These are phyloP conservation scores for Hevea brasiliensis DNA, from an alignment of 345 rosid genomes.

Conservation along the genomic window DNA sequence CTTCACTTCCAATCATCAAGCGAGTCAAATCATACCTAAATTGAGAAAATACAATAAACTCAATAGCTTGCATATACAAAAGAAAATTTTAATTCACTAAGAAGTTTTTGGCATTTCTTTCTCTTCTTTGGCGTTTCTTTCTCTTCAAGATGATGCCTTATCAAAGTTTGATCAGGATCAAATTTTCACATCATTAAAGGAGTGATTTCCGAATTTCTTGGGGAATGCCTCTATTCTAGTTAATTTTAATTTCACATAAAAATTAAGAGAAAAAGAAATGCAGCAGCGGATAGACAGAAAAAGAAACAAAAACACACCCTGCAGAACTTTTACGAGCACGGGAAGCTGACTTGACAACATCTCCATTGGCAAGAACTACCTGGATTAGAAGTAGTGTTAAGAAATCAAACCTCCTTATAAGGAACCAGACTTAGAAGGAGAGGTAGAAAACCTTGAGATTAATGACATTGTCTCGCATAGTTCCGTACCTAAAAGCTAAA, in stretches of 20 bases:
- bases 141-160: not conserved
- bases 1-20: conserved; percentile 89
- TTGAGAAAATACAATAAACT: conserved; percentile 14
- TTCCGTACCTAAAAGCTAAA: conserved; percentile 90
- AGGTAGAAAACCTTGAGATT: conserved; percentile 69
- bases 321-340: conserved; percentile 98
- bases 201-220: not conserved
- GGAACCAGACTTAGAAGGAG: conserved; percentile 14
- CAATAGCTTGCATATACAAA: not conserved
- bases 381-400: conserved; percentile 36
- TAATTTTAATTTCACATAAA: not conserved
- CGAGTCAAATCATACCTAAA: conserved; percentile 88
- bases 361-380: conserved; percentile 92
- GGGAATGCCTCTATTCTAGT: not conserved
- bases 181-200: not conserved
- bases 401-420: conserved; percentile 19
- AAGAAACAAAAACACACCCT: conserved; percentile 56
- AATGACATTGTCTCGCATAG: conserved; percentile 93
- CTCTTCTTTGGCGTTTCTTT: not conserved
- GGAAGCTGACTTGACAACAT: conserved; percentile 92
- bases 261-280: not conserved
- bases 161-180: not conserved
- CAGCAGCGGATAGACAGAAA: not conserved
- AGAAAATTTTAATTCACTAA: not conserved
- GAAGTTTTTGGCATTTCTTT: not conserved